phyloP scores from a whole-genome alignment of 2,329 filamentous ascomycete genomes.

The Epichloe festucae region DNA sequence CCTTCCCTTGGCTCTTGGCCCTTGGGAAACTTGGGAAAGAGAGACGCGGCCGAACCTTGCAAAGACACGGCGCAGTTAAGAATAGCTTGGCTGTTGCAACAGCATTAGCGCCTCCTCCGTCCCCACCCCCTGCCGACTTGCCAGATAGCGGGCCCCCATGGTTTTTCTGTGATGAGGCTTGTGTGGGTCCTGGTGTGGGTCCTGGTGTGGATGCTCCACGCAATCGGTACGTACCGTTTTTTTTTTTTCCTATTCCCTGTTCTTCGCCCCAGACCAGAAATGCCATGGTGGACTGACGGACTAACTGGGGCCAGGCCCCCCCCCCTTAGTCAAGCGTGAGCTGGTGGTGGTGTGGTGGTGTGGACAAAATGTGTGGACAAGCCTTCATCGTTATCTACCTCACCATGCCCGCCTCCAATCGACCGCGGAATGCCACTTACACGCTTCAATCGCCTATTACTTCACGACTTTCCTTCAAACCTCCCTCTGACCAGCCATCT shows the following conservation, averaged over 20 bases:
- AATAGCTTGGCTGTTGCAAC: constrained; percentile 33
- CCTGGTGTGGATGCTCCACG: constrained; percentile 23
- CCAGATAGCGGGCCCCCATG: constrained; percentile 14
- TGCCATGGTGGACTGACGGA: background rate
- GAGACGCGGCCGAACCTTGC: constrained; percentile 19
- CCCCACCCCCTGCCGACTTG: constrained; percentile 18
- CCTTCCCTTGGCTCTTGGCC: background rate
- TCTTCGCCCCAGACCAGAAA: background rate
- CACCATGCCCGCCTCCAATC: constrained; percentile 12
- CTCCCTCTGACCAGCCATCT: background rate
- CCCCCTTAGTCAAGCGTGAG: background rate
- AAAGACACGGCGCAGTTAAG: constrained; percentile 20
- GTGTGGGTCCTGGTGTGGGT: constrained; percentile 15
- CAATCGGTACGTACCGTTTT: constrained; percentile 16
- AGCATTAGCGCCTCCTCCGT: constrained; percentile 8
- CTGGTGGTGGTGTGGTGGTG: background rate
- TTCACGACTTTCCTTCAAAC: constrained; percentile 27
- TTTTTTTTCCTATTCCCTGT: background rate
- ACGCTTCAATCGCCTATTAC: constrained; percentile 13
- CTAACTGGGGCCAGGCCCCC: background rate
- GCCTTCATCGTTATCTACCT: constrained; percentile 13
- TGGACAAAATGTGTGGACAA: background rate
- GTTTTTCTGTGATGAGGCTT: constrained; percentile 15
- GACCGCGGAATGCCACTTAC: constrained; percentile 6
- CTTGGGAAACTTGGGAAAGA: background rate